Conservation (phyloP, 2,329 filamentous ascomycete genomes). For the Aspergillus sp. region DNA sequence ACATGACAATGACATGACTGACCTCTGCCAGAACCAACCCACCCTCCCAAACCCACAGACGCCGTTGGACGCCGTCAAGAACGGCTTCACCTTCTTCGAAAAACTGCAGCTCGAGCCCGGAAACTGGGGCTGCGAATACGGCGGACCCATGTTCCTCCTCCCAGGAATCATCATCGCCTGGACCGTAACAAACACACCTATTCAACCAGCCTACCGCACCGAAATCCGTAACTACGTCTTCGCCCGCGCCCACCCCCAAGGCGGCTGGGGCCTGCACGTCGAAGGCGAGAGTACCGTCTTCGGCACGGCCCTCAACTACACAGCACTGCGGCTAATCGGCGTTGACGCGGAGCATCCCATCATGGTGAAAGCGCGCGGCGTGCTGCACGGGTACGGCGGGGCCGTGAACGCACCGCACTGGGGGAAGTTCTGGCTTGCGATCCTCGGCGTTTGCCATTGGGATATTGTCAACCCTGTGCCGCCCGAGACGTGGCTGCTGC, state of each 20-base stretch:
- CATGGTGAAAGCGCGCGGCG: slow-evolving; percentile 80
- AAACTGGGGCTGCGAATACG: slow-evolving; percentile 97
- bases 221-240: slow-evolving; percentile 94
- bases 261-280: slow-evolving; percentile 96
- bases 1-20: not conserved
- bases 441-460: slow-evolving; percentile 81
- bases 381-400: slow-evolving; percentile 81
- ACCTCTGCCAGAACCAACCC: slow-evolving; percentile 63
- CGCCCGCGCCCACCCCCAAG: slow-evolving; percentile 80
- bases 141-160: slow-evolving; percentile 92
- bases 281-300: slow-evolving; percentile 94
- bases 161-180: slow-evolving; percentile 81
- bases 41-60: slow-evolving; percentile 68
- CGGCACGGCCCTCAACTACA: slow-evolving; percentile 87
- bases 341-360: slow-evolving; percentile 78
- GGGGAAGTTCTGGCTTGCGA: slow-evolving; percentile 90
- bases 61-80: slow-evolving; percentile 74
- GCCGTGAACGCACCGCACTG: slow-evolving; percentile 84
- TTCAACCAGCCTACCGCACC: slow-evolving; percentile 73
- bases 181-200: slow-evolving; percentile 85
- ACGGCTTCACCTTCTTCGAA: slow-evolving; percentile 85
- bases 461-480: slow-evolving; percentile 93
- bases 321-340: slow-evolving; percentile 74
- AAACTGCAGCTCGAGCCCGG: slow-evolving; percentile 84
- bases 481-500: slow-evolving; percentile 85